Conservation (phyloP, 2,329 filamentous ascomycete species). For the Colletotrichum caudatum region DNA sequence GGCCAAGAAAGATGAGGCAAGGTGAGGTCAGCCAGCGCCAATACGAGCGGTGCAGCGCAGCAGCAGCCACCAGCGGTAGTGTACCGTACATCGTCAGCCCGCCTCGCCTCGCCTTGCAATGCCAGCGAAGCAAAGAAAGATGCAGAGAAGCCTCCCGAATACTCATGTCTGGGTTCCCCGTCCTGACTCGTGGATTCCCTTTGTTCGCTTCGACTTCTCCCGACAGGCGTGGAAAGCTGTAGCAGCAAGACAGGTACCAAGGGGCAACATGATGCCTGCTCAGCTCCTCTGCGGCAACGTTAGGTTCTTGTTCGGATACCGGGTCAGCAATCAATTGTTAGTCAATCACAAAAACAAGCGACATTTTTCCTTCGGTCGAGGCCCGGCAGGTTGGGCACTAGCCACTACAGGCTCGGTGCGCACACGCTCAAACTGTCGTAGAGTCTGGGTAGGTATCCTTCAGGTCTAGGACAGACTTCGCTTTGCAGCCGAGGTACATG, state of each 20-base stretch:
- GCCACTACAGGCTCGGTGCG: slow-evolving; percentile 32
- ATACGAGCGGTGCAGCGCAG: background rate
- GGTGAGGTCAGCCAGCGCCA: slow-evolving; percentile 30
- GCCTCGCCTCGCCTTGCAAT: slow-evolving; percentile 22
- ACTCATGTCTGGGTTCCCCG: background rate
- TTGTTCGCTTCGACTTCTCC: slow-evolving; percentile 2
- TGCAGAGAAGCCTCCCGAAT: slow-evolving; percentile 5
- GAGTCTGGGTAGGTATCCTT: slow-evolving; percentile 30
- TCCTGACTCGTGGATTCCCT: slow-evolving; percentile 13
- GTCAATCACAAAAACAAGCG: slow-evolving; percentile 32
- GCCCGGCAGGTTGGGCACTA: slow-evolving; percentile 34
- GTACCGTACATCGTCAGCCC: slow-evolving; percentile 2
- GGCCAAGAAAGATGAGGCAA: slow-evolving; percentile 7
- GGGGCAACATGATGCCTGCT: background rate
- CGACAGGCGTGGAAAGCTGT: background rate
- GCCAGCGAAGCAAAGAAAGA: slow-evolving; percentile 24
- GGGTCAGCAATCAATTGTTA: slow-evolving; percentile 25
- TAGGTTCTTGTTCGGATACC: slow-evolving; percentile 24
- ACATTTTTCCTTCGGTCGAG: slow-evolving; percentile 33
- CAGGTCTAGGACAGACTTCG: slow-evolving; percentile 12
- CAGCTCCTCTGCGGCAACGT: slow-evolving; percentile 6
- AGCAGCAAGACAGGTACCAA: background rate
- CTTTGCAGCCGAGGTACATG: slow-evolving; percentile 22
- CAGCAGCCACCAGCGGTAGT: background rate
- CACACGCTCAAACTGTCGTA: slow-evolving; percentile 11